These are phyloP conservation scores for Edaphochlamys debaryana DNA, from an alignment of 139 green algal species.

Conservation along the genomic window DNA sequence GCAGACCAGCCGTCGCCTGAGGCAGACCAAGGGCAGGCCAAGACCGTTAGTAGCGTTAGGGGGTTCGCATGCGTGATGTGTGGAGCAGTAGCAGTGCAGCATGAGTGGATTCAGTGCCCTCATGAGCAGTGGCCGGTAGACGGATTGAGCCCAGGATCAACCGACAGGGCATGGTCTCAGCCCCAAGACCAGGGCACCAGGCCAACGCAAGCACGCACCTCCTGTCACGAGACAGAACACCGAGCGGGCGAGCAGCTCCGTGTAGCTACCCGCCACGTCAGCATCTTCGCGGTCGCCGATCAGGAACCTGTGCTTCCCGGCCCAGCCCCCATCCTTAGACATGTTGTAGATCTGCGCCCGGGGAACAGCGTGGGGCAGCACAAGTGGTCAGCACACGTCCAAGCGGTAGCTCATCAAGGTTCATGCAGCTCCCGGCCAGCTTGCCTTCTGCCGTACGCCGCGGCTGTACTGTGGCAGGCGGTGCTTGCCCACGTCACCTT, in stretches of 20 bases:
- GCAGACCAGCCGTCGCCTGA: too few relatives aligned
- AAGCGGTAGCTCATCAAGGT: background rate
- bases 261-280: slow-evolving; percentile 40
- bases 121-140: too few relatives aligned
- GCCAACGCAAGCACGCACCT: slow-evolving; percentile 19
- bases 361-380: background rate
- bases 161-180: too few relatives aligned
- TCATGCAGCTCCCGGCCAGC: too few relatives aligned
- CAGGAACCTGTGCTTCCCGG: background rate
- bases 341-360: slow-evolving; percentile 11
- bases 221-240: slow-evolving; percentile 53
- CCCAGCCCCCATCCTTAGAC: slow-evolving; percentile 6
- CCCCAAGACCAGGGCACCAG: too few relatives aligned
- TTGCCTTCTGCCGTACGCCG: slow-evolving; percentile 44
- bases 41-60: too few relatives aligned
- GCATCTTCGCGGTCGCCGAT: slow-evolving; percentile 12
- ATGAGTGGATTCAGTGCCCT: too few relatives aligned
- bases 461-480: slow-evolving; percentile 49
- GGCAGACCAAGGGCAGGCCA: too few relatives aligned
- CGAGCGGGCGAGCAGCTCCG: slow-evolving; percentile 28
- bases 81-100: too few relatives aligned
- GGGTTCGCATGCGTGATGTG: too few relatives aligned
- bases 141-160: too few relatives aligned
- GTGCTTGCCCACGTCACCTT: slow-evolving; percentile 47
- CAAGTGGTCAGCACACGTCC: background rate